phyloP scores from a whole-genome alignment of 2,329 filamentous ascomycete species.

The Colletotrichum salicis region DNA sequence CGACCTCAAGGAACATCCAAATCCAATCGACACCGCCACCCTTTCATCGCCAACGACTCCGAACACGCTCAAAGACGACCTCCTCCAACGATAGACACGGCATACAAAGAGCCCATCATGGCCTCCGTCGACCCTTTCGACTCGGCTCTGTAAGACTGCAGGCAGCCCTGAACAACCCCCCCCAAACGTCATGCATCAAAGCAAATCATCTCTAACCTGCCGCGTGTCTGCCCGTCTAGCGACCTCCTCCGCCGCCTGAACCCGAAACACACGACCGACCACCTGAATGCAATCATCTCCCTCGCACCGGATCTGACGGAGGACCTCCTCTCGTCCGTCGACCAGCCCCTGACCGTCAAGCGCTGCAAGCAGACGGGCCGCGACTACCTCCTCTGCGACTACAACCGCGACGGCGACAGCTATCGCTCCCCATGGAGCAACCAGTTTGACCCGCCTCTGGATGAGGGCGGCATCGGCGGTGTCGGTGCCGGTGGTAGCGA shows the following conservation, averaged over 20 bases:
- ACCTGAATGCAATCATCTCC: conserved; percentile 88
- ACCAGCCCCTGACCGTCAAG: conserved; percentile 89
- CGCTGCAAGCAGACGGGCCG: conserved; percentile 89
- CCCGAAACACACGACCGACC: conserved; percentile 87
- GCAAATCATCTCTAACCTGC: conserved; percentile 22
- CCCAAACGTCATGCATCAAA: conserved; percentile 6
- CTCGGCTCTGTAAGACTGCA: conserved; percentile 74
- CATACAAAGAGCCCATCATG: conserved; percentile 46
- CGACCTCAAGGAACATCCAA: conserved; percentile 10
- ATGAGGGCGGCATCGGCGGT: conserved; percentile 65
- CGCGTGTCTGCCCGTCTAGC: conserved; percentile 57
- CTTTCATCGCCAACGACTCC: conserved; percentile 1
- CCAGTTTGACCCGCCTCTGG: conserved; percentile 92
- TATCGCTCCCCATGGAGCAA: conserved; percentile 99
- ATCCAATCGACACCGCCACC: conserved; percentile 7
- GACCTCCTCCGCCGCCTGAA: conserved; percentile 98
- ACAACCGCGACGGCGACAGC: conserved; percentile 98
- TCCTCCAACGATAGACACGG: neutral
- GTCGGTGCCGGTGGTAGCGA: conserved; percentile 64
- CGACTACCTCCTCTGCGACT: conserved; percentile 98
- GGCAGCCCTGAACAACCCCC: conserved; percentile 17
- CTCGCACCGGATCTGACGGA: conserved; percentile 94
- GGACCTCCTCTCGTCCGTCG: conserved; percentile 96
- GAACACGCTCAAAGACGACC: neutral
- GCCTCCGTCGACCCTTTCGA: conserved; percentile 75